Percentiles rank a stretch among this genome's conserved stretches.
Evolutionary conservation across 768 basidiomycete genomes (phyloP).

Genomic region (Lentinula detonsa): DNA sequence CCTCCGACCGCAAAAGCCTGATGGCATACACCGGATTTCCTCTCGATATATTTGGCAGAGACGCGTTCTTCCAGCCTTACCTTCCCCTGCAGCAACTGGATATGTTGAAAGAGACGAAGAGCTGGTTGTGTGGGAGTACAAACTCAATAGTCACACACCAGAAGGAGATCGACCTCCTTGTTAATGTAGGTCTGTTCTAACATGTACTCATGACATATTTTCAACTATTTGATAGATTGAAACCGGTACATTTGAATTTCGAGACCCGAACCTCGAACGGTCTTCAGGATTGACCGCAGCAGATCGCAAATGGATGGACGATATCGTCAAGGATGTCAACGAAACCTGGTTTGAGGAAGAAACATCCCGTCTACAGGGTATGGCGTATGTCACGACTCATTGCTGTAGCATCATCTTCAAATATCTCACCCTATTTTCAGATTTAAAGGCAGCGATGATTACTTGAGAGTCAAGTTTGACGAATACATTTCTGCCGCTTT

Average conservation of each 20-base stretch:
- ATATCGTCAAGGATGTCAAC: slow-evolving; percentile 82
- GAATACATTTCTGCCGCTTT: slow-evolving; percentile 91
- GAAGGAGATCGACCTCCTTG: slow-evolving; percentile 83
- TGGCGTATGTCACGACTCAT: slow-evolving; percentile 49
- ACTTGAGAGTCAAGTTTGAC: slow-evolving; percentile 88
- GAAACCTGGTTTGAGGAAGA: slow-evolving; percentile 70
- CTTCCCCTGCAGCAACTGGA: slow-evolving; percentile 94
- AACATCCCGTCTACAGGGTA: slow-evolving; percentile 34
- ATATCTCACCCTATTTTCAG: slow-evolving; percentile 28
- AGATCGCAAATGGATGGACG: slow-evolving; percentile 98
- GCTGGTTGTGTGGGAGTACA: slow-evolving; percentile 93
- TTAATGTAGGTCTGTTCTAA: slow-evolving; percentile 56
- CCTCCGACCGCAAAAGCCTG: slow-evolving; percentile 88
- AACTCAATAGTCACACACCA: slow-evolving; percentile 95
- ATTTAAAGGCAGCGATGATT: slow-evolving; percentile 96
- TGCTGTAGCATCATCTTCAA: not conserved
- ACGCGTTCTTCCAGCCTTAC: slow-evolving; percentile 97
- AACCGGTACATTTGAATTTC: slow-evolving; percentile 79
- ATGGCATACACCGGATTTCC: slow-evolving; percentile 92
- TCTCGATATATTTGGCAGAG: slow-evolving; percentile 90
- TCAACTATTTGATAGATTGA: slow-evolving; percentile 57
- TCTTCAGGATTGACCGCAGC: slow-evolving; percentile 80
- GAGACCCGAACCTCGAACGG: slow-evolving; percentile 75
- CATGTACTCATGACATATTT: not conserved
- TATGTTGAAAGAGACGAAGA: slow-evolving; percentile 68